Conservation (phyloP, 441 rosid genomes). For the Arabidopsis lyrata region DNA sequence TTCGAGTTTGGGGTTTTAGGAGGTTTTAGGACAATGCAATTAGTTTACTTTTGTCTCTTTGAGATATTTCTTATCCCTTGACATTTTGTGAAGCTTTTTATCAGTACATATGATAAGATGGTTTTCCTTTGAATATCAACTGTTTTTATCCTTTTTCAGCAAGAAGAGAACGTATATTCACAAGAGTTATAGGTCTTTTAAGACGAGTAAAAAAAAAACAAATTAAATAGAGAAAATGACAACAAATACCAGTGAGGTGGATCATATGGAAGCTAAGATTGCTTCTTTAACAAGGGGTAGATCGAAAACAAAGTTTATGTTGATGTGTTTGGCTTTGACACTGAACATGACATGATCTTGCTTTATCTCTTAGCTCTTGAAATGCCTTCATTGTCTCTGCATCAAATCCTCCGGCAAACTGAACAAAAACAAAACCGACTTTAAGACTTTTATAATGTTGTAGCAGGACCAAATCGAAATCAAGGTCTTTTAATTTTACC, state of each 20-base stretch:
- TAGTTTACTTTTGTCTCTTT: constrained; percentile 14
- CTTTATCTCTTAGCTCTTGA: constrained; percentile 91
- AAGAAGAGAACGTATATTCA: constrained; percentile 39
- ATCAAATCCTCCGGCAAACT: constrained; percentile 98
- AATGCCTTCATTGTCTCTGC: constrained; percentile 95
- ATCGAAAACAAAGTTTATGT: constrained; percentile 63
- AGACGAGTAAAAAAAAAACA: constrained; percentile 21
- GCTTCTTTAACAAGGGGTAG: constrained; percentile 79
- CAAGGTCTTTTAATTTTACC: constrained; percentile 54
- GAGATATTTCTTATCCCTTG: not conserved
- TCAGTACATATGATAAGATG: constrained; percentile 33
- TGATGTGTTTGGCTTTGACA: constrained; percentile 72
- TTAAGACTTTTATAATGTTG: not conserved
- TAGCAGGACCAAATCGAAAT: not conserved
- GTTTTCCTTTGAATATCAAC: constrained; percentile 27
- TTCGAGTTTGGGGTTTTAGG: constrained; percentile 23
- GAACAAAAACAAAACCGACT: not conserved
- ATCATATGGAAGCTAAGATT: constrained; percentile 78
- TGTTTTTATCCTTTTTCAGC: constrained; percentile 16
- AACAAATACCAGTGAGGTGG: constrained; percentile 1
- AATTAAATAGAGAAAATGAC: constrained; percentile 33
- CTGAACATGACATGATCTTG: constrained; percentile 73
- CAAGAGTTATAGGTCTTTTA: constrained; percentile 34
- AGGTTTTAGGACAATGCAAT: constrained; percentile 14
- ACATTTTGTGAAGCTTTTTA: constrained; percentile 24